Evolutionary conservation across 148 eudicot species (phyloP), one percentile per base, ranked within the genome.

Genomic region (Rhododendron henanense): DNA sequence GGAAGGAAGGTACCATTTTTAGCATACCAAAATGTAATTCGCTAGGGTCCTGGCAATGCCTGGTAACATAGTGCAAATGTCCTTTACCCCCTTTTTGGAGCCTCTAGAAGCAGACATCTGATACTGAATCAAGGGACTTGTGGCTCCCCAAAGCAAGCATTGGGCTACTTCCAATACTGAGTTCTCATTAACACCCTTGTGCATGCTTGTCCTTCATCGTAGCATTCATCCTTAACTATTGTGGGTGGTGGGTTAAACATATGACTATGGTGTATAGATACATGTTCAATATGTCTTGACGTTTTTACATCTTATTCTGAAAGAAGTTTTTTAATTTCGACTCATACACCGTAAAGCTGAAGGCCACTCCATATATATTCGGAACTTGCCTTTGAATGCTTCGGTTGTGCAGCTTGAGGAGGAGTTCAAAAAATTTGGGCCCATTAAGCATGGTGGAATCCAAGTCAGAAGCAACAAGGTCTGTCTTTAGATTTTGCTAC

Each of bases 381-480:
- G 95, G 69, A 94, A 91, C 89, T 88, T 95, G 91, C 93, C 96
- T 41, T 87, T 89, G 83, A 88, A 89, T 86, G 93, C 93, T 48
- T 92, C 94, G 3, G 84, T 85, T 19, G 76, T 79, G 50, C 93
- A 91, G 87, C 89, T 95, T 69, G 95, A 93, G 85, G 95, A 93
- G 82, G 93, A 89, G 51, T 95, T 95, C 83, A 69, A 88, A 67
- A 90, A 78, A 55, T 95, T 91, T 89, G 98, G 98, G 85, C 89
- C 93, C 18, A 92, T 95, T 51, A 95, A 95, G 88, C 90, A 81
- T 78, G 93, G 87, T 78, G 98, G 96, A 21, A 85, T 95, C 53
- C 98, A 95, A 95, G 98, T 95, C 85, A 89, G 91, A 89, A 94
- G 93, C 88, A 93, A 90, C 57, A 93, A 92, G 96, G 98, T 95